Evolutionary conservation across 2,329 filamentous ascomycete genomes (phyloP).

Genomic region (Colletotrichum musae): DNA sequence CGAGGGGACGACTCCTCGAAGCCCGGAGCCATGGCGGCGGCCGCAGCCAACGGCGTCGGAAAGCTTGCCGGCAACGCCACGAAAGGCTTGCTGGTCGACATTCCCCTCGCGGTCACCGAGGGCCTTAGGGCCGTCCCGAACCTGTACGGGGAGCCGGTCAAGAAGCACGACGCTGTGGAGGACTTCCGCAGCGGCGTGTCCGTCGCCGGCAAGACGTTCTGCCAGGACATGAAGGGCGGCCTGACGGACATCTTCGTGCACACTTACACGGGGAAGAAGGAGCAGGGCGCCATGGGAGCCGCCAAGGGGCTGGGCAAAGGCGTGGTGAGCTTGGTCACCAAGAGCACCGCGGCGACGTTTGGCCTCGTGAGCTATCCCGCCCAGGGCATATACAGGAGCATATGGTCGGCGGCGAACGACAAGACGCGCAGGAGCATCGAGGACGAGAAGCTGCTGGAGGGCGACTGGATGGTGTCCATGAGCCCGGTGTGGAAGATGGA

Average conservation of each 20-base stretch:
- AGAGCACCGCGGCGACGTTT: slow-evolving; percentile 39
- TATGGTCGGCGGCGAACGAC: slow-evolving; percentile 28
- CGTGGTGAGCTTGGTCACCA: slow-evolving; percentile 37
- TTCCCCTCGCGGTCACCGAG: slow-evolving; percentile 42
- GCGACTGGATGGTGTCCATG: slow-evolving; percentile 40
- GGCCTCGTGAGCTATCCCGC: slow-evolving; percentile 41
- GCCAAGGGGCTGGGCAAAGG: slow-evolving; percentile 41
- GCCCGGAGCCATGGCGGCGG: slow-evolving; percentile 41
- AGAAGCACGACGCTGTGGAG: slow-evolving; percentile 32
- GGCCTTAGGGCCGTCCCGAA: slow-evolving; percentile 42
- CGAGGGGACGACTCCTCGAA: slow-evolving; percentile 11
- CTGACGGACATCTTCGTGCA: slow-evolving; percentile 40
- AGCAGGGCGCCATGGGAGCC: slow-evolving; percentile 34
- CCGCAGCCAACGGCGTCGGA: slow-evolving; percentile 65
- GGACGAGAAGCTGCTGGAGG: slow-evolving; percentile 36
- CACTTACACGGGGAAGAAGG: slow-evolving; percentile 40
- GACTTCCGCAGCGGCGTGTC: slow-evolving; percentile 40
- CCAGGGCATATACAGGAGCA: slow-evolving; percentile 39
- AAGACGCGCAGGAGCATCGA: slow-evolving; percentile 31
- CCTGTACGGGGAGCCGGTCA: slow-evolving; percentile 41
- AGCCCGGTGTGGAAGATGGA: slow-evolving; percentile 35
- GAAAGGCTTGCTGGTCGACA: slow-evolving; percentile 68
- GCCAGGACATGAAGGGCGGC: slow-evolving; percentile 36
- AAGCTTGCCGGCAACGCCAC: slow-evolving; percentile 69
- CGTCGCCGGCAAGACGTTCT: slow-evolving; percentile 40